A percentile compares a stretch with the other conserved stretches of the same genome.
Conservation (phyloP, 495 filamentous ascomycete species). For the Lasiosphaeria ovina region DNA sequence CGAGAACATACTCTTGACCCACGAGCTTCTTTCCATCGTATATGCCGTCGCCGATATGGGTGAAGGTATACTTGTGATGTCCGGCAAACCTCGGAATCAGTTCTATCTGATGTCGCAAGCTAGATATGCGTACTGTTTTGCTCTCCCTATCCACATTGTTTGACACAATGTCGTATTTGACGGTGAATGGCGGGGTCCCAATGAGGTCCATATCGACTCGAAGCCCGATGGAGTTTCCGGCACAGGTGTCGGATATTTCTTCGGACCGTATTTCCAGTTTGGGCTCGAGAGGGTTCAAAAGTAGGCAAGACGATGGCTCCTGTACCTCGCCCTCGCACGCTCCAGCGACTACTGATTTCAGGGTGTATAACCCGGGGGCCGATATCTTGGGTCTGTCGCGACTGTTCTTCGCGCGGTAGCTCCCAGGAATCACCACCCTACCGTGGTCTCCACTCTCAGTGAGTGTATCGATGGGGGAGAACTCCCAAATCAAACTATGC, state of each 20-base stretch:
- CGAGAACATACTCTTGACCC: conserved; percentile 55
- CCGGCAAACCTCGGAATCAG: conserved; percentile 80
- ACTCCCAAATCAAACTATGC: conserved; percentile 63
- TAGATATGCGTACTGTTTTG: conserved; percentile 55
- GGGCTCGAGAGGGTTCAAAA: conserved; percentile 89
- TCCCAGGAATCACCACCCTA: conserved; percentile 49
- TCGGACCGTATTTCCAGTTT: conserved; percentile 67
- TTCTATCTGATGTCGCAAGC: conserved; percentile 74
- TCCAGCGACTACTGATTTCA: conserved; percentile 72
- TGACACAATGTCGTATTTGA: conserved; percentile 68
- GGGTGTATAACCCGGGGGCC: conserved; percentile 78
- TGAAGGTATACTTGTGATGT: conserved; percentile 82
- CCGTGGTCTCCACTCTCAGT: conserved; percentile 63
- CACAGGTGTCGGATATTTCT: conserved; percentile 89
- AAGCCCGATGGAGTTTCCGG: conserved; percentile 86
- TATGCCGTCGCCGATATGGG: conserved; percentile 72
- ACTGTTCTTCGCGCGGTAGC: conserved; percentile 50
- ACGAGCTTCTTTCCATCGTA: conserved; percentile 63
- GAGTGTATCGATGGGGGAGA: conserved; percentile 65
- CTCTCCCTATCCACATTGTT: conserved; percentile 36
- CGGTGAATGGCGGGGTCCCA: conserved; percentile 82
- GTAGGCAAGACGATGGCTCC: conserved; percentile 85
- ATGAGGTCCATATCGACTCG: conserved; percentile 82
- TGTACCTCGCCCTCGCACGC: conserved; percentile 84
- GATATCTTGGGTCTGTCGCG: conserved; percentile 57